phyloP scores from a whole-genome alignment of 306 rosid genomes.

The Cucumis sativus region Cucumber_9930_V3 NC_026659.2:13248501-13249000 shows the following conservation, averaged over 20 bases:
- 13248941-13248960: slow-evolving; percentile 48
- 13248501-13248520: slow-evolving; percentile 90
- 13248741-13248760: slow-evolving; percentile 79
- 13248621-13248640: slow-evolving; percentile 49
- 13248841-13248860: slow-evolving; percentile 90
- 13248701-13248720: slow-evolving; percentile 58
- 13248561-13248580: slow-evolving; percentile 12
- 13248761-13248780: slow-evolving; percentile 63
- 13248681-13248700: slow-evolving; percentile 62
- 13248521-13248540: slow-evolving; percentile 98
- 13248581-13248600: neutral
- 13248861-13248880: slow-evolving; percentile 78
- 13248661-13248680: slow-evolving; percentile 83
- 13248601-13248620: neutral
- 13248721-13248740: slow-evolving; percentile 71
- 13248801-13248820: slow-evolving; percentile 85
- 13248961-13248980: slow-evolving; percentile 48
- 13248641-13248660: slow-evolving; percentile 98
- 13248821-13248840: slow-evolving; percentile 95
- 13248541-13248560: slow-evolving; percentile 12
- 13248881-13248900: slow-evolving; percentile 71
- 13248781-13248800: slow-evolving; percentile 74
- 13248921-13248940: slow-evolving; percentile 74
- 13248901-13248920: slow-evolving; percentile 79
- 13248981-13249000: slow-evolving; percentile 82